A percentile compares a stretch with the other conserved stretches of the same genome.
Evolutionary conservation across 306 rosid genomes (phyloP).

Genomic region (Casuarina glauca): DNA sequence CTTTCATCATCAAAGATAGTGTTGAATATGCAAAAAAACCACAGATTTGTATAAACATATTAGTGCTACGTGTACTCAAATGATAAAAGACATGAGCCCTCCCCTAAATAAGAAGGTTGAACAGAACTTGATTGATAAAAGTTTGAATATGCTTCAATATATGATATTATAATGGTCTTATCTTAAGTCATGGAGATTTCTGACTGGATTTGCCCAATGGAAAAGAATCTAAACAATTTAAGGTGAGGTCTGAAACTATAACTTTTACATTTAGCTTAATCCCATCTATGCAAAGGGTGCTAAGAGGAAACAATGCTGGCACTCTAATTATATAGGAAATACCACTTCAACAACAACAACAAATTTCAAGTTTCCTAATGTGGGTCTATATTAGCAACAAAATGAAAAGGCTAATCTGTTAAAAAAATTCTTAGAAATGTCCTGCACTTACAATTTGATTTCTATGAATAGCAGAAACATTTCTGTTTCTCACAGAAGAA

Average conservation of each 20-base stretch:
- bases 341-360: neutral
- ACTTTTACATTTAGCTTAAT: neutral
- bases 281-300: neutral
- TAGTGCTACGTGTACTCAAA: neutral
- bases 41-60: neutral
- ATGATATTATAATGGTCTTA: neutral
- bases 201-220: neutral
- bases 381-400: neutral
- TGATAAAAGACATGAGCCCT: neutral
- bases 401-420: neutral
- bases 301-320: neutral
- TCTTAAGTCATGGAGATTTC: neutral
- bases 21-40: neutral
- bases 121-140: neutral
- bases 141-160: neutral
- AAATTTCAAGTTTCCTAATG: neutral
- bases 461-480: too few relatives aligned
- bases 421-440: neutral
- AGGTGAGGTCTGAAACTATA: neutral
- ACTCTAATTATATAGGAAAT: neutral
- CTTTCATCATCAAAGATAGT: neutral
- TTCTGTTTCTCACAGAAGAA: neutral
- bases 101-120: neutral
- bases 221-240: neutral
- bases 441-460: neutral